Evolutionary conservation across 306 rosid species (phyloP).

Genomic region (Lathyrus aphaca): DNA sequence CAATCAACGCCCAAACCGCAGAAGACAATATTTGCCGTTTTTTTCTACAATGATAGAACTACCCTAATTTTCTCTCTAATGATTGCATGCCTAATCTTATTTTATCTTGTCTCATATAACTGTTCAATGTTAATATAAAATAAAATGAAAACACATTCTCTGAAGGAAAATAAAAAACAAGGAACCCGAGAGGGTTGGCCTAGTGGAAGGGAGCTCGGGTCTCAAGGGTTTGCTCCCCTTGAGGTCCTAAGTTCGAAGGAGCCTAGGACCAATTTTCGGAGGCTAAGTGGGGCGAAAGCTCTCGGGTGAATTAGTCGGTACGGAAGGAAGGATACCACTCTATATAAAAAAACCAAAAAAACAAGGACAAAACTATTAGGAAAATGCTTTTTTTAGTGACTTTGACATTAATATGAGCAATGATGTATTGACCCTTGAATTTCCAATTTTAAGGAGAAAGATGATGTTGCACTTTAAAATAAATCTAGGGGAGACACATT

Average conservation of each 20-base stretch:
- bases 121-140: not conserved
- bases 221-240: too few species aligned
- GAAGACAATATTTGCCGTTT: not conserved
- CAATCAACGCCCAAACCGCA: not conserved
- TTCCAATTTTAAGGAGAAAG: conserved; percentile 4
- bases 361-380: not conserved
- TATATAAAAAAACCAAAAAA: too few species aligned
- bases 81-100: conserved; percentile 12
- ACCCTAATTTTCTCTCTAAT: conserved; percentile 11
- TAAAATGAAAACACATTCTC: conserved; percentile 4
- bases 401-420: not conserved
- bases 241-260: too few species aligned
- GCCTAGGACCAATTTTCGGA: too few species aligned
- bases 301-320: too few species aligned
- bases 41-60: not conserved
- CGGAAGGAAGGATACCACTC: too few species aligned
- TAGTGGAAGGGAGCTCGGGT: too few species aligned
- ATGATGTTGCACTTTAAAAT: not conserved
- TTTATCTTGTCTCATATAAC: not conserved
- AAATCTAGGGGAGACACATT: conserved; percentile 6
- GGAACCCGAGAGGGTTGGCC: too few species aligned
- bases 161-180: conserved; percentile 1
- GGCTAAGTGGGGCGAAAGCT: too few species aligned
- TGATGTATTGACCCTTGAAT: not conserved
- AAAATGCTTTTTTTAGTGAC: not conserved